Conservation (phyloP, 495 filamentous ascomycete species). For the Lineolata rhizophorae region DNA sequence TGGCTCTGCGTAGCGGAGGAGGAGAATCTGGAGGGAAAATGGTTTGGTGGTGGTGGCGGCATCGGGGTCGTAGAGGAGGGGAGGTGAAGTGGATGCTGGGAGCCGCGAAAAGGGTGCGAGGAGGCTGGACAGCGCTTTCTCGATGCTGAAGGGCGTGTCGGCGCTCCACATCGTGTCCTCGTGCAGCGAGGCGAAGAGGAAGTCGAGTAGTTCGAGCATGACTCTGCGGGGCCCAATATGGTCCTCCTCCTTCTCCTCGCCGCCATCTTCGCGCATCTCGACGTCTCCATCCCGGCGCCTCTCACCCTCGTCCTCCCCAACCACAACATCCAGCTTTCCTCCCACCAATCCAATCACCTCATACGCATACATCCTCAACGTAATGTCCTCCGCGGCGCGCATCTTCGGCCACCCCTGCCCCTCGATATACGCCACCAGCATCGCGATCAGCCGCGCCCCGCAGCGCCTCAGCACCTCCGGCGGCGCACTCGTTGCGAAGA, state of each 20-base stretch:
- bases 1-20: too few relatives aligned
- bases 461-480: constrained; percentile 34
- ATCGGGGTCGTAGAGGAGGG: too few relatives aligned
- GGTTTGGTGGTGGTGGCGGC: too few relatives aligned
- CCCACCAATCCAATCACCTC: constrained; percentile 65
- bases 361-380: constrained; percentile 27
- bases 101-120: constrained; percentile 38
- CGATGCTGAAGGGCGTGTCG: constrained; percentile 63
- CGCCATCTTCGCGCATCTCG: too few relatives aligned
- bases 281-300: too few relatives aligned
- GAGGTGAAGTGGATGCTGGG: too few relatives aligned
- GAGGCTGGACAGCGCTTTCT: constrained; percentile 67
- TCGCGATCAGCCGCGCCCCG: constrained; percentile 45
- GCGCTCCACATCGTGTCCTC: constrained; percentile 57
- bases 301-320: too few relatives aligned
- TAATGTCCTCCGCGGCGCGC: constrained; percentile 16
- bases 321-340: too few relatives aligned
- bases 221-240: background rate
- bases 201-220: constrained; percentile 37
- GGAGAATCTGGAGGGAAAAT: too few relatives aligned
- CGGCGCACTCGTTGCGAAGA: constrained; percentile 13
- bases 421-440: constrained; percentile 52
- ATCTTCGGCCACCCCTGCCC: constrained; percentile 65
- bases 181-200: constrained; percentile 63
- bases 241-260: too few relatives aligned